Evolutionary conservation across 2,329 filamentous ascomycete species (phyloP), one percentile per base, ranked within the genome.

Genomic region (Sodiomyces alkalinus): DNA sequence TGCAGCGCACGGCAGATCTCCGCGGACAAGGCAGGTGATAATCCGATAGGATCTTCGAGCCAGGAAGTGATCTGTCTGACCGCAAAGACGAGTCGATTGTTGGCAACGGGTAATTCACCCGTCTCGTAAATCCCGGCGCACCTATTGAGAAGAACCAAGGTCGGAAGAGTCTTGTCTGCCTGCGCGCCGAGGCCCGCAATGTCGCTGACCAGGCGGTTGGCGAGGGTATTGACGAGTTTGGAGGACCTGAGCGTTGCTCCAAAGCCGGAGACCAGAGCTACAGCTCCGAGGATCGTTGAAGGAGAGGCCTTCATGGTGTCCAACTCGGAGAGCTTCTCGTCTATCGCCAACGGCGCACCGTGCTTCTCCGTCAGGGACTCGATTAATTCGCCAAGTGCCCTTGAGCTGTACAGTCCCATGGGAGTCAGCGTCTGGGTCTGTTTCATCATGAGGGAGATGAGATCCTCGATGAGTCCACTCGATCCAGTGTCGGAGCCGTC

Each of bases 61-160:
- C 80, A 86, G 7, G 71, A 66, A 0, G 80, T 66, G 6, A 93
- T 63, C 37, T 86, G 76, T 44, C 80, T 81, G 22, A 87, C 71
- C 7, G 87, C 74, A 52, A 93, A 90, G 1, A 93, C 72, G 3
- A 90, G 53, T 15, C 85, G 68, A 42, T 86, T 74, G 24, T 64
- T 68, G 2, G 68, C 63, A 1, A 74, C 62, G 1, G 71, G 71
- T 6, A 74, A 37, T 34, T 63, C 53, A 3, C 58, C 64, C 0
- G 47, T 27, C 15, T 64, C 58, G 34, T 71, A 77, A 10, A 72
- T 48, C 7, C 53, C 47, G 33, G 67, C 48, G 31, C 57, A 62
- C 6, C 64, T 51, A 12, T 72, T 65, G 4, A 77, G 49, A 2
- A 76, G 51, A 3, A 67, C 58, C 3, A 78, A 48, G 0, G 53